Evolutionary conservation across 2,329 filamentous ascomycete species (phyloP).

Genomic region (Ceratocystis cacaofunesta): DNA sequence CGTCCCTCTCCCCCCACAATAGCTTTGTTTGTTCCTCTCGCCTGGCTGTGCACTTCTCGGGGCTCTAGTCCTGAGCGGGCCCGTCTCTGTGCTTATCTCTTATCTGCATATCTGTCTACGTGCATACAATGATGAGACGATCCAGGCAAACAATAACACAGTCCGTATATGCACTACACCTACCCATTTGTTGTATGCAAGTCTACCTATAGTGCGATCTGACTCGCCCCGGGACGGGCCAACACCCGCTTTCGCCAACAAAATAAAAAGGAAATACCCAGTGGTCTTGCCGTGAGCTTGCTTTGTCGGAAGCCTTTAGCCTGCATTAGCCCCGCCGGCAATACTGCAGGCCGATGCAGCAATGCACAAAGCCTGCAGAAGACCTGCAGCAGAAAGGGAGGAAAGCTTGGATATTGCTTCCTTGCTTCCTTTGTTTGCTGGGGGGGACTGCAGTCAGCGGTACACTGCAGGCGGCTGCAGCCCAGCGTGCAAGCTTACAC

Average conservation of each 20-base stretch:
- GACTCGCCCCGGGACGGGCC: too few relatives aligned
- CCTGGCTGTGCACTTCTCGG: not conserved
- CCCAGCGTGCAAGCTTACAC: too few relatives aligned
- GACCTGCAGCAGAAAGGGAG: not conserved
- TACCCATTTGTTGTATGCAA: too few relatives aligned
- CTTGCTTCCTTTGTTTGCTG: not conserved
- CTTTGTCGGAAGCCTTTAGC: not conserved
- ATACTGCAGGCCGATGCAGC: not conserved
- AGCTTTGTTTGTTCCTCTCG: not conserved
- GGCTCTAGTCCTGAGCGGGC: not conserved
- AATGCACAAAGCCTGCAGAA: not conserved
- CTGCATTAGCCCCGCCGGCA: not conserved
- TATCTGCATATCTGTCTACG: not conserved
- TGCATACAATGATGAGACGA: not conserved
- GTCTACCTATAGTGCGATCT: too few relatives aligned
- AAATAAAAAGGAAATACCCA: not conserved
- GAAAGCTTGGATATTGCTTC: not conserved
- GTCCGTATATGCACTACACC: not conserved
- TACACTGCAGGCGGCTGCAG: not conserved
- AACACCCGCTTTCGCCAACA: not conserved
- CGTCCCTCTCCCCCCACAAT: not conserved
- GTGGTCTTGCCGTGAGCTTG: not conserved
- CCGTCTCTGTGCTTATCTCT: not conserved
- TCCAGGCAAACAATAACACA: not conserved
- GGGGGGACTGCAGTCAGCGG: not conserved